Evolutionary conservation across 2,329 filamentous ascomycete genomes (phyloP), one percentile per base, ranked within the genome.

Genomic region (Paecilomyces dactylethromorphus): DNA sequence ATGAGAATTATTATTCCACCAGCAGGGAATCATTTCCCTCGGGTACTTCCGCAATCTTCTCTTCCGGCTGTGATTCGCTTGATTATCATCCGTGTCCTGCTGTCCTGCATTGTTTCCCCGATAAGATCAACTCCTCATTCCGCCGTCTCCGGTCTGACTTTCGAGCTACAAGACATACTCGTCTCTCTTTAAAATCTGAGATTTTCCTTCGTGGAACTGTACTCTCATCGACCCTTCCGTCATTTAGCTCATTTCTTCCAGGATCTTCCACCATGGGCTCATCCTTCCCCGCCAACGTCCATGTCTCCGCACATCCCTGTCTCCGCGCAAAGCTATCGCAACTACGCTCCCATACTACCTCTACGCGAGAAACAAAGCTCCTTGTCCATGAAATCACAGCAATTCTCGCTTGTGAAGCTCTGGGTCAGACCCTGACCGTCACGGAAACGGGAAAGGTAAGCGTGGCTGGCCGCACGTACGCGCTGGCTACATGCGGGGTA

Each of bases 311-410:
- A 15, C 93, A 97, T 75, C 93, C 93, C 35, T 96, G 91, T 76
- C 82, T 97, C 50, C 82, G 84, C 67, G 91, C 89, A 66, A 97
- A 97, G 81, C 86, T 97, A 68, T 92, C 90, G 66, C 90, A 94
- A 78, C 85, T 97, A 53, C 88, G 93, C 60, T 94, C 90, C 49
- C 81, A 84, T 58, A 81, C 79, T 50, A 86, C 90, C 55, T 84
- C 81, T 60, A 82, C 90, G 3, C 83, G 87, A 60, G 90, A 96
- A 58, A 92, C 91, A 65, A 92, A 92, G 76, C 77, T 83, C 7
- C 81, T 97, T 54, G 84, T 97, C 61, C 87, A 96, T 71, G 92
- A 97, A 63, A 95, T 97, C 62, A 80, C 90, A 7, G 81, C 91
- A 45, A 89, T 97, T 61, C 78, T 97, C 21, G 90, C 86, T 53